Evolutionary conservation across 2,329 filamentous ascomycete genomes (phyloP).

Genomic region (Colletotrichum brevisporum): DNA sequence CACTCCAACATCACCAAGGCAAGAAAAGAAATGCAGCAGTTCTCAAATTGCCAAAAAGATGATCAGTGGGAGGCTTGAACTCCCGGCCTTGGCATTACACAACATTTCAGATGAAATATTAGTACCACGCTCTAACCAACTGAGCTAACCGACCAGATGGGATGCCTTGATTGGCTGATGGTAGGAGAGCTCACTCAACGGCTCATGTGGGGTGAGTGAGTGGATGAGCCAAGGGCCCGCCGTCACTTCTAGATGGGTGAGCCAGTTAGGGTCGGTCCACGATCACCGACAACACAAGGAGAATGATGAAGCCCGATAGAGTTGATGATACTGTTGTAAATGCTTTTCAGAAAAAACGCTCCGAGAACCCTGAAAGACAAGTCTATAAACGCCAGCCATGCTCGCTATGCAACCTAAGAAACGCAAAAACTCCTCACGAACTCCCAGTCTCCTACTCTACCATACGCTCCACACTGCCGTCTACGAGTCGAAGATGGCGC

Average conservation of each 20-base stretch:
- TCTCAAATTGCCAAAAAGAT: neutral
- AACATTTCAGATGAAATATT: conserved; percentile 31
- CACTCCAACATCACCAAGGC: neutral
- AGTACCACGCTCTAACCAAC: conserved; percentile 42
- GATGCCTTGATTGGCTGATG: conserved; percentile 18
- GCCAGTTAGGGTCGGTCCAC: no score
- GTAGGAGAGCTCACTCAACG: rapidly evolving
- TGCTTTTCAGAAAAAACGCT: neutral
- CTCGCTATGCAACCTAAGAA: conserved; percentile 8
- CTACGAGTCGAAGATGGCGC: conserved; percentile 78
- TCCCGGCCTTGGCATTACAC: conserved; percentile 40
- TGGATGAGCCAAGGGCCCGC: no score
- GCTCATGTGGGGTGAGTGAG: neutral
- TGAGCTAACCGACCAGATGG: conserved; percentile 37
- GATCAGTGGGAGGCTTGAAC: conserved; percentile 42
- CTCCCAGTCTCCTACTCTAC: neutral
- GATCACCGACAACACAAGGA: no score
- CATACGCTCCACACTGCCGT: no score
- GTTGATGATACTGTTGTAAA: neutral
- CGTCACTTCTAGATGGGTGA: no score
- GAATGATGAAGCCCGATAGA: neutral
- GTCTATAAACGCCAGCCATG: conserved; percentile 7
- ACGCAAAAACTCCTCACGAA: neutral
- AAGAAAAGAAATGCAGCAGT: neutral
- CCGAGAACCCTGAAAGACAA: neutral